Base-by-base conservation (phyloP, 2,329 filamentous ascomycete genomes). In the Magnaporthales sp. region DNA sequence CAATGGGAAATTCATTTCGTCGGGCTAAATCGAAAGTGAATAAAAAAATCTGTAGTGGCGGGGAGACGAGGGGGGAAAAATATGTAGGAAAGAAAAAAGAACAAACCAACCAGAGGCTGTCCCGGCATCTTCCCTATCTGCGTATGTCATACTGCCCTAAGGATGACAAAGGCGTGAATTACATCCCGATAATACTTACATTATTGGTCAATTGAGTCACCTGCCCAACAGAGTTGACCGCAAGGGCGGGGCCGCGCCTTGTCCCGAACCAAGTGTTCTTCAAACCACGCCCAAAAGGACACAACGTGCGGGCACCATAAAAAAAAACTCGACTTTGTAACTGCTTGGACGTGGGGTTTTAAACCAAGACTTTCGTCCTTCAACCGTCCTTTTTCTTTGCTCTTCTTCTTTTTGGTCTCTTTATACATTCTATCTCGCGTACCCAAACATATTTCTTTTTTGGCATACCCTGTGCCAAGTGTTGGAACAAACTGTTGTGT, bases 181-280 rank as follows among this genome's bases (percentile, higher is more conserved):
- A 15, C 11, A 3, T 15, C 13, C 31, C 32, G 38, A 13, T 1
- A 46, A 6, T 46, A 15, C 32, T 46, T 19, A n/a, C 15, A 19
- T 46, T 46, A 71, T 71, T 70, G 69, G 68, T 58, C 69, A 70
- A 69, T 46, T 70, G 70, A 70, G 69, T 70, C 70, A 71, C 70
- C 46, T 67, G 68, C 62, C 65, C 66, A 56, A 66, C 30, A 38
- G 24, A 32, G 61, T 22, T 38, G 61, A 22, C n/a, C 19, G n/a
- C 22, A 38, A 63, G 61, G 61, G 30, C 61, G 30, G 26, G n/a
- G 9, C 61, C 61, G 19, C 15, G 19, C 30, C 30, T n/a, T 46
- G 38, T 46, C 15, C 15, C 38, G 38, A 46, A 19, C 38, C 19
- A 46, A n/a, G 15, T n/a, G 19, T 5, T 19, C 15, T 46, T 13